Conservation (phyloP, 1,284 basidiomycete species). For the Ceratobasidium sp. region DNA sequence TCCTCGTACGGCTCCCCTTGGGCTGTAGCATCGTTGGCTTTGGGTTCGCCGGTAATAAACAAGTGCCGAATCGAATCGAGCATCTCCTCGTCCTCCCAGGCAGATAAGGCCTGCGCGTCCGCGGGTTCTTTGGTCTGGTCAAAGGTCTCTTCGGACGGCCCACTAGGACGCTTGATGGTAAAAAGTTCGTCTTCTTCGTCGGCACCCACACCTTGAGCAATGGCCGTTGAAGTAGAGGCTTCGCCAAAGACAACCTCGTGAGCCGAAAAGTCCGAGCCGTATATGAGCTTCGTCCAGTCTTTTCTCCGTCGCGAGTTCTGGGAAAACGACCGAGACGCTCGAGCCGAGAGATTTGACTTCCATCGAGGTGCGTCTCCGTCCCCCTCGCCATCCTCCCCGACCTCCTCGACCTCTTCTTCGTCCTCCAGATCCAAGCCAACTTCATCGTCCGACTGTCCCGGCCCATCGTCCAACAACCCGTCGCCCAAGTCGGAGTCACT, state of each 20-base stretch:
- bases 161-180: constrained; percentile 62
- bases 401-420: constrained; percentile 59
- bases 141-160: constrained; percentile 65
- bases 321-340: constrained; percentile 68
- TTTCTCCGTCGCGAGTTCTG: constrained; percentile 62
- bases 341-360: constrained; percentile 79
- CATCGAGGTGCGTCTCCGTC: constrained; percentile 72
- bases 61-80: constrained; percentile 88
- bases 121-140: constrained; percentile 79
- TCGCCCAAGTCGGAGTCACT: constrained; percentile 77
- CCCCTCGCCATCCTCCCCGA: constrained; percentile 56
- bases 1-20: constrained; percentile 64
- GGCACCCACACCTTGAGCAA: constrained; percentile 51
- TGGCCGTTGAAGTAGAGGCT: constrained; percentile 55
- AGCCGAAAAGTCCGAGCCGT: constrained; percentile 78
- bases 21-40: constrained; percentile 58
- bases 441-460: constrained; percentile 56
- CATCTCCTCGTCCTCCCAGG: constrained; percentile 88
- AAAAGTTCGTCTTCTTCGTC: constrained; percentile 83
- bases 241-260: constrained; percentile 74
- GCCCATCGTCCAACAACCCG: constrained; percentile 62
- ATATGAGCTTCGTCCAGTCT: constrained; percentile 91
- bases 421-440: constrained; percentile 57
- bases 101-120: constrained; percentile 66
- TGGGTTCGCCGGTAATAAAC: constrained; percentile 86